These are phyloP conservation scores for Linum lewisii DNA, from an alignment of 345 rosid species.

Conservation along the genomic window DNA sequence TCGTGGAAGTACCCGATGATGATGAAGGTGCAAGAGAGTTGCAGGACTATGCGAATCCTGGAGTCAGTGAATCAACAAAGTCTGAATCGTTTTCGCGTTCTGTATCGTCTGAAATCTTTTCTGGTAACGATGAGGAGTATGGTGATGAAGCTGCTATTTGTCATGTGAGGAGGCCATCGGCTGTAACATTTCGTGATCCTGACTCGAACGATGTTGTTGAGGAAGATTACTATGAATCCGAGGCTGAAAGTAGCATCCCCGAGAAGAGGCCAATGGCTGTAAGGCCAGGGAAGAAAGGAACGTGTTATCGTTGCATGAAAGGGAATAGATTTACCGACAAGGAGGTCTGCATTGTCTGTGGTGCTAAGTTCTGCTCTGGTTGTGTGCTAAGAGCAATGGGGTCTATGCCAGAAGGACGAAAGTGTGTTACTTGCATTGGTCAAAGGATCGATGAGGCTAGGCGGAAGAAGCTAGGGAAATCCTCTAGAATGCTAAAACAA, in stretches of 20 bases:
- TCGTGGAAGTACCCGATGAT: conserved; percentile 9
- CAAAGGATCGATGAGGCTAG: conserved; percentile 50
- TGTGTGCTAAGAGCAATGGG: conserved; percentile 86
- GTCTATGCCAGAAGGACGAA: conserved; percentile 89
- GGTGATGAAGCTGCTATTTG: conserved; percentile 15
- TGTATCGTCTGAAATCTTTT: conserved; percentile 29
- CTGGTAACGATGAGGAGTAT: conserved; percentile 26
- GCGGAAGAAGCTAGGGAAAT: conserved; percentile 47
- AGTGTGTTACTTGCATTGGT: conserved; percentile 67
- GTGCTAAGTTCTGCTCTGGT: conserved; percentile 57
- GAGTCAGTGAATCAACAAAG: conserved; percentile 16
- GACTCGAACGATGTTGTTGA: conserved; percentile 22
- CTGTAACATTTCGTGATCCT: conserved; percentile 51
- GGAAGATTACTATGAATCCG: conserved; percentile 32
- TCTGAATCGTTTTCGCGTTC: conserved; percentile 22
- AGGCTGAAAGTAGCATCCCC: conserved; percentile 22
- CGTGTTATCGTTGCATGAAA: conserved; percentile 62
- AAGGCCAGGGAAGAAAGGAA: conserved; percentile 60
- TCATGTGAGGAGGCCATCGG: conserved; percentile 33
- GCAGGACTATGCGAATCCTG: conserved; percentile 24
- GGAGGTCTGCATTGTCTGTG: conserved; percentile 79
- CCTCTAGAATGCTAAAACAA: conserved; percentile 52
- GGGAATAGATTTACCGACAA: conserved; percentile 60
- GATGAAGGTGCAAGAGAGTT: conserved; percentile 14
- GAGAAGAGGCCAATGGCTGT: conserved; percentile 26